These are phyloP conservation scores for Pichia sp. DNA, from an alignment of 1,139 yeast genomes.

Conservation along the genomic window DNA sequence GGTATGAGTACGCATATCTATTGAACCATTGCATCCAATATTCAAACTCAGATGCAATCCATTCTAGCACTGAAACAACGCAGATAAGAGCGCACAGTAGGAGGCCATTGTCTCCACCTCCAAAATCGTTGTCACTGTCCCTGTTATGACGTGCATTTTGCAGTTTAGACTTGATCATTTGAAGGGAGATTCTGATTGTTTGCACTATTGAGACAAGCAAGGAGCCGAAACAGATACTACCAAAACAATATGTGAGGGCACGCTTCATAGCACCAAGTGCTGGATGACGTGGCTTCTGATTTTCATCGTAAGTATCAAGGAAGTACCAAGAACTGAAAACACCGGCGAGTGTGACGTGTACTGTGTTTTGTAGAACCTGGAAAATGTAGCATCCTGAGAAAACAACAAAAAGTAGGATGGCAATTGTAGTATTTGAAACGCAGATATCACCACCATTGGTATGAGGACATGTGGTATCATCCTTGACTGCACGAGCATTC, in stretches of 20 bases:
- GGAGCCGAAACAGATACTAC: slow-evolving; percentile 88
- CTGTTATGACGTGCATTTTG: slow-evolving; percentile 4
- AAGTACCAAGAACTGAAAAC: slow-evolving; percentile 90
- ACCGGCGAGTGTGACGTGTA: slow-evolving; percentile 80
- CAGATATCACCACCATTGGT: slow-evolving; percentile 42
- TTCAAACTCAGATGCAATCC: slow-evolving; percentile 57
- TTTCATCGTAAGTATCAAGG: slow-evolving; percentile 38
- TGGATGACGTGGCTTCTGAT: slow-evolving; percentile 54
- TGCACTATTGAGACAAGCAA: slow-evolving; percentile 67
- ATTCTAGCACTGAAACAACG: slow-evolving; percentile 38
- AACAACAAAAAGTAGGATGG: slow-evolving; percentile 64
- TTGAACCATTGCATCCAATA: slow-evolving; percentile 84
- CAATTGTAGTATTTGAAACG: slow-evolving; percentile 56
- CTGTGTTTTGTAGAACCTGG: slow-evolving; percentile 75
- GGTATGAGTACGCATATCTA: slow-evolving; percentile 82
- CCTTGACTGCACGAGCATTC: slow-evolving; percentile 45
- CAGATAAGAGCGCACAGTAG: slow-evolving; percentile 19
- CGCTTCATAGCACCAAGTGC: slow-evolving; percentile 79
- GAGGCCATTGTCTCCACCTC: slow-evolving; percentile 13
- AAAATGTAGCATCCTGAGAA: slow-evolving; percentile 86
- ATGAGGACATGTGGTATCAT: slow-evolving; percentile 37
- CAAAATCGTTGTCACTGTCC: slow-evolving; percentile 4
- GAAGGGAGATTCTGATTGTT: slow-evolving; percentile 27
- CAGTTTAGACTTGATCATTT: slow-evolving; percentile 19
- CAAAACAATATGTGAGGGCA: slow-evolving; percentile 82